Base-by-base conservation (phyloP, 441 rosid species). In the Mallotus japonicus region DNA sequence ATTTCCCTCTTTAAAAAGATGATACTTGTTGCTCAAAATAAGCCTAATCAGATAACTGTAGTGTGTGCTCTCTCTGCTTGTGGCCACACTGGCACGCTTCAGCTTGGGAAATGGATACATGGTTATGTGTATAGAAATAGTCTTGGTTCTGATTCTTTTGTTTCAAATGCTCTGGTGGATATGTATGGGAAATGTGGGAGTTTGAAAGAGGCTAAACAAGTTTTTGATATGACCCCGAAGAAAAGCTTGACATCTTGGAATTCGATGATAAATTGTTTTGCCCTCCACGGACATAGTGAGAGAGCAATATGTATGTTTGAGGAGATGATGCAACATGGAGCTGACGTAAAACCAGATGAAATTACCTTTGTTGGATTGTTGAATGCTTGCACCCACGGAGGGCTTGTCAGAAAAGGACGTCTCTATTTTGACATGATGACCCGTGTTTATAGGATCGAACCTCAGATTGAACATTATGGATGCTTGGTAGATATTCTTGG, bases 141-240 rank as follows among this genome's bases (percentile, higher is more conserved):
- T n/a, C 76, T 87, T 32, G 64, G 72, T 71, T 58, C 76, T n/a
- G 90, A 86, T 69, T 68, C 86, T 0, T 80, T 89, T 28, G 80
- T 86, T 44, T 83, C 76, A n/a, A 88, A 88, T 37, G 83, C 90
- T 59, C 80, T 91, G 49, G 82, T 88, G 14, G 93, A 89, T 65
- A 88, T 91, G 93, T 91, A 89, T 76, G 90, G 90, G 9, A 91
- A 89, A 77, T 87, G 94, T 64, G 94, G 92, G 11, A 75, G 79
- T 58, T 81, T 87, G 55, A 82, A 77, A 46, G 77, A 81, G 75
- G 88, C 93, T 3, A 71, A 67, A 55, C 53, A 19, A 6, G 82
- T 86, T 63, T 91, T 89, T 55, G 32, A 24, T 54, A 7, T 67
- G 74, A 79, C 84, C 28, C 74, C 74, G 16, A 11, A 56, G 47